Evolutionary conservation across 306 rosid species (phyloP).

Genomic region (Cucurbita moschata): DNA sequence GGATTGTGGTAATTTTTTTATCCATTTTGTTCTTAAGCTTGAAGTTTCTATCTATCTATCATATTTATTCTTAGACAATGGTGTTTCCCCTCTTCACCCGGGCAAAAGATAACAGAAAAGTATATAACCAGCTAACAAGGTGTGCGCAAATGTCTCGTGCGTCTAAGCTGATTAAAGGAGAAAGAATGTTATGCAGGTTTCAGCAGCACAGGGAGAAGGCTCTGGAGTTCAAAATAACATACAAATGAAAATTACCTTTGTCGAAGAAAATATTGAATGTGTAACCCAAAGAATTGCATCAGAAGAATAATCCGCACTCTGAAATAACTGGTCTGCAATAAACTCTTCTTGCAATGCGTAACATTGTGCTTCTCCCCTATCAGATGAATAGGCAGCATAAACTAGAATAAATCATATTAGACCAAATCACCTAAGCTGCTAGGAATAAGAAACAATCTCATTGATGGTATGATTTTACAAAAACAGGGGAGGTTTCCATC

Average conservation of each 20-base stretch:
- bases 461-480: not conserved
- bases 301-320: slow-evolving; percentile 52
- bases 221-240: not conserved
- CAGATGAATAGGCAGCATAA: slow-evolving; percentile 9
- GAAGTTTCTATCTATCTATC: not conserved
- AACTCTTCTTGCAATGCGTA: slow-evolving; percentile 81
- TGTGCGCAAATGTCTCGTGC: not conserved
- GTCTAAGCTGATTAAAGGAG: not conserved
- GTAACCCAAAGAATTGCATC: slow-evolving; percentile 48
- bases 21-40: not conserved
- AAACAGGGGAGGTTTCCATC: not conserved
- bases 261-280: slow-evolving; percentile 52
- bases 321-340: slow-evolving; percentile 90
- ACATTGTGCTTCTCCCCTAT: slow-evolving; percentile 50
- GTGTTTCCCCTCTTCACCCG: not conserved
- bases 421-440: not conserved
- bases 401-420: not conserved
- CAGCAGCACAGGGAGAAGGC: not conserved
- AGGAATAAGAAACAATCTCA: not conserved
- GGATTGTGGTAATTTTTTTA: not conserved
- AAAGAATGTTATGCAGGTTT: not conserved
- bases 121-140: not conserved
- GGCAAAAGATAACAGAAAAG: not conserved
- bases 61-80: not conserved
- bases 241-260: slow-evolving; percentile 35